These are phyloP conservation scores for Talaromyces sp. DNA, from an alignment of 2,329 filamentous ascomycete species.

Conservation along the genomic window DNA sequence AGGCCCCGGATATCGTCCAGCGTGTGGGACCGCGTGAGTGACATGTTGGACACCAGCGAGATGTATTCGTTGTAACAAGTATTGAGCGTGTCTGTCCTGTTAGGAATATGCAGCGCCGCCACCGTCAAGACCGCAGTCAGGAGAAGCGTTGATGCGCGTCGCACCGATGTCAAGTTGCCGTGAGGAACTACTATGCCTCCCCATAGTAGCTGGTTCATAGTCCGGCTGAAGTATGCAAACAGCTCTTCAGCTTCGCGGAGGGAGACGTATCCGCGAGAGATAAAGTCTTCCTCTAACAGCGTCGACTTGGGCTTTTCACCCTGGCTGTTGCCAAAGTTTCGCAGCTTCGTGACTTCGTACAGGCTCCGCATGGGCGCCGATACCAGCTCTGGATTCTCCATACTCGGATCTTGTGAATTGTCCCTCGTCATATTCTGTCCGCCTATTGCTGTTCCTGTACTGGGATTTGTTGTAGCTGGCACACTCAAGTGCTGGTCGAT, in stretches of 20 bases:
- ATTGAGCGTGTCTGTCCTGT: conserved; percentile 48
- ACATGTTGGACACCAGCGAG: conserved; percentile 50
- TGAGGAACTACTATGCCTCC: conserved; percentile 49
- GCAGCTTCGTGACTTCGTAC: conserved; percentile 50
- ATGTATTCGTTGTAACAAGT: conserved; percentile 55
- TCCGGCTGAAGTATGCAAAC: conserved; percentile 47
- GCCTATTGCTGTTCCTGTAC: conserved; percentile 29
- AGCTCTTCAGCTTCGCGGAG: conserved; percentile 48
- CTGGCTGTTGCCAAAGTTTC: conserved; percentile 35
- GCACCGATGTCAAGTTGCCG: conserved; percentile 46
- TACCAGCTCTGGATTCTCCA: conserved; percentile 39
- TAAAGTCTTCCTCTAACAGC: conserved; percentile 44
- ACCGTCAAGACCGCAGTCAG: conserved; percentile 54
- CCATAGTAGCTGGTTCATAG: conserved; percentile 49
- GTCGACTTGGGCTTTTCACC: conserved; percentile 31
- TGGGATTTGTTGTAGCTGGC: conserved; percentile 16
- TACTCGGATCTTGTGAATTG: conserved; percentile 38
- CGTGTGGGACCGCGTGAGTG: conserved; percentile 54
- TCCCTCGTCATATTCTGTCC: conserved; percentile 36
- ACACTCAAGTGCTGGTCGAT: conserved; percentile 14
- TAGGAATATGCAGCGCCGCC: conserved; percentile 54
- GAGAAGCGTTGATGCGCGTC: conserved; percentile 51
- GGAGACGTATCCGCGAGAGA: conserved; percentile 44
- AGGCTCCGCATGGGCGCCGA: conserved; percentile 50
- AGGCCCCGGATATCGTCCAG: conserved; percentile 51